Evolutionary conservation across 1,284 basidiomycete genomes (phyloP), one percentile per base, ranked within the genome.

Genomic region (Pisolithus thermaeus): DNA sequence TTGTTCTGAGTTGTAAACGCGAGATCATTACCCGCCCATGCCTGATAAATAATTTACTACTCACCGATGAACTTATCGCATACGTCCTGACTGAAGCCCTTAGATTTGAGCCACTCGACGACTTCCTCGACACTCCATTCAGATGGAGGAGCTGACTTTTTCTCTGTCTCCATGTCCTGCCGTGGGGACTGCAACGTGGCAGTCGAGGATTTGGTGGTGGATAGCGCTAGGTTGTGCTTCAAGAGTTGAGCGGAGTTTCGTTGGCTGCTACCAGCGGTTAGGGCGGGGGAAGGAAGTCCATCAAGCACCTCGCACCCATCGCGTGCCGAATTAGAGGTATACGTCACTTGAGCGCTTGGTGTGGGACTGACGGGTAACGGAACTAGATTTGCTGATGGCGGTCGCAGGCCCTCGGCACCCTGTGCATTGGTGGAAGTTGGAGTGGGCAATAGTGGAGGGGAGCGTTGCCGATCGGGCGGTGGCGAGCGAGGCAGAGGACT

Each of bases 51-150:
- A 16, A 4, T 51, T 28, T 46, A 28, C 38, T 8, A 73, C 81
- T 55, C 58, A 90, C 90, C 91, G 41, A 76, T 81, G 62, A 99
- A 97, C 69, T 92, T 96, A 58, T 83, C 79, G 56, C 87, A 85
- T 1, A 93, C 84, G 44, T 79, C 75, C 50, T 87, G 78, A 59
- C 96, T 93, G 58, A 98, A 97, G 4, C 89, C 89, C 70, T 90
- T 92, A 46, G 72, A 73, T 63, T 80, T 83, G 18, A 93, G 74
- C 96, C 96, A 99, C 1, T 88, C 85, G 2, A 95, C 77, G 7
- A 99, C 97, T 30, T 98, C 87, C 0, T 91, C 87, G 0, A 98
- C 84, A 0, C 71, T 78, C 96, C 96, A 99, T 50, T 90, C 84
- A 0, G 80, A 77, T 0, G 91, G 81, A 59, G 77, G 75, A 1